phyloP scores from a whole-genome alignment of 1,284 basidiomycete genomes.

The Apiotrichum sp. region DNA sequence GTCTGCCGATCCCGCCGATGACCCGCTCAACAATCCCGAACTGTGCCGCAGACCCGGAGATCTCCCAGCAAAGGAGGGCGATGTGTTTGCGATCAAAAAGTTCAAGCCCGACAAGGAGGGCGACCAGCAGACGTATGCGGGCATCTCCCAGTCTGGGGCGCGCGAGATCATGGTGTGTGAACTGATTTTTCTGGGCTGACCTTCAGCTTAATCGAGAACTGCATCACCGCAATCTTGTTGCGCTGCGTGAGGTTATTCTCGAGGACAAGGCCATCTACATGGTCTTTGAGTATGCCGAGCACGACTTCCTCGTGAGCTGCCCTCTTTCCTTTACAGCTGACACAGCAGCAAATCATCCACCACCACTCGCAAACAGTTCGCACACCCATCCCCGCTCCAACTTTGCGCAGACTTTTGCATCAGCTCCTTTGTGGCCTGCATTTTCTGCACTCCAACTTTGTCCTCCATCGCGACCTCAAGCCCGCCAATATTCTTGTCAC shows the following conservation, averaged over 20 bases:
- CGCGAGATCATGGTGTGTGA: conserved; percentile 82
- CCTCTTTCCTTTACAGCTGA: neutral
- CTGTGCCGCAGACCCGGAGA: conserved; percentile 54
- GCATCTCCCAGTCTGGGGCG: conserved; percentile 95
- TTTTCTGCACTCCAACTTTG: conserved; percentile 91
- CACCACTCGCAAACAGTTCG: conserved; percentile 89
- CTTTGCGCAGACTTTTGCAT: conserved; percentile 88
- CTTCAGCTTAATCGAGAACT: conserved; percentile 85
- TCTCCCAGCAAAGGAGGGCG: conserved; percentile 53
- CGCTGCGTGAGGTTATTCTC: conserved; percentile 87
- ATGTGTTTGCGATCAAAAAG: conserved; percentile 94
- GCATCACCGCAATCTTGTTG: conserved; percentile 83
- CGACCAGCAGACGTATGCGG: conserved; percentile 86
- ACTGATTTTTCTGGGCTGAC: neutral
- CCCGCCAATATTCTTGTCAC: conserved; percentile 98
- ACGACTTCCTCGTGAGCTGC: conserved; percentile 79
- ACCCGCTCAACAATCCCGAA: conserved; percentile 40
- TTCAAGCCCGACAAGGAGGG: conserved; percentile 99
- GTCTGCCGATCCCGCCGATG: conserved; percentile 8
- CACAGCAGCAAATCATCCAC: conserved; percentile 84
- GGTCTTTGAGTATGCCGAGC: conserved; percentile 98
- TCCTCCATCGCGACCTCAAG: conserved; percentile 67
- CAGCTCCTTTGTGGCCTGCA: conserved; percentile 91
- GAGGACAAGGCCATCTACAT: conserved; percentile 98
- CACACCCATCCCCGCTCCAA: conserved; percentile 60